Percentiles rank a stretch among this genome's conserved stretches.
Evolutionary conservation across 306 rosid genomes (phyloP).

Genomic region (Sesbania bispinosa): DNA sequence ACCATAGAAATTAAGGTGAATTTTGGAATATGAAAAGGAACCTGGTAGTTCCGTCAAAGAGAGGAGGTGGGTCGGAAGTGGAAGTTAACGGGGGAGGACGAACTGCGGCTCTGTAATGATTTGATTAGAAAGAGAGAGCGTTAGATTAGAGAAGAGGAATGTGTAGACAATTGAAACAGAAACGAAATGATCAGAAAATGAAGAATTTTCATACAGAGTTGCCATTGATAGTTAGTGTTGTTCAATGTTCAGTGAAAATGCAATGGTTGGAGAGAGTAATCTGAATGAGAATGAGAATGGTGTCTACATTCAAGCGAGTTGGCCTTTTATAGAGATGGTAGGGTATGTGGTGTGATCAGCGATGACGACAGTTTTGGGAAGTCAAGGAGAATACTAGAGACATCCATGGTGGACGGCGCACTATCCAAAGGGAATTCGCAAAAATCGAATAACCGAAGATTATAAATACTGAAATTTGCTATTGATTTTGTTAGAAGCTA

Average conservation of each 20-base stretch:
- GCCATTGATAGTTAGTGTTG: slow-evolving; percentile 33
- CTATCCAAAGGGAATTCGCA: no score
- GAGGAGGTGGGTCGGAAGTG: slow-evolving; percentile 59
- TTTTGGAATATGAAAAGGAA: slow-evolving; percentile 6
- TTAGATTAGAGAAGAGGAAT: not conserved
- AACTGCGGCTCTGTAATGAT: slow-evolving; percentile 30
- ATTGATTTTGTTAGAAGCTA: no score
- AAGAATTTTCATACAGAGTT: slow-evolving; percentile 3
- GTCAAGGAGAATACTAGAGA: not conserved
- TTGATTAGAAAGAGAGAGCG: not conserved
- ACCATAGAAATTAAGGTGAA: no score
- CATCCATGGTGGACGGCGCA: no score
- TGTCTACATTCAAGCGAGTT: not conserved
- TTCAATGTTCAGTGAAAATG: no score
- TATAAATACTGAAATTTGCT: no score
- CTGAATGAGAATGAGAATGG: not conserved
- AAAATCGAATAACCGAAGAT: no score
- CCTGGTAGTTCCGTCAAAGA: slow-evolving; percentile 91
- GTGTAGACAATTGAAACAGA: not conserved
- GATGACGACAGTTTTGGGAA: not conserved
- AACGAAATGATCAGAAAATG: not conserved
- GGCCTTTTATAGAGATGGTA: not conserved
- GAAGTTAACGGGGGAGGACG: slow-evolving; percentile 53
- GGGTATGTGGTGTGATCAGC: not conserved
- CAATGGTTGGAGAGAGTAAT: no score